Evolutionary conservation across 2,329 filamentous ascomycete species (phyloP).

Genomic region (Cryphonectria parasitica): DNA sequence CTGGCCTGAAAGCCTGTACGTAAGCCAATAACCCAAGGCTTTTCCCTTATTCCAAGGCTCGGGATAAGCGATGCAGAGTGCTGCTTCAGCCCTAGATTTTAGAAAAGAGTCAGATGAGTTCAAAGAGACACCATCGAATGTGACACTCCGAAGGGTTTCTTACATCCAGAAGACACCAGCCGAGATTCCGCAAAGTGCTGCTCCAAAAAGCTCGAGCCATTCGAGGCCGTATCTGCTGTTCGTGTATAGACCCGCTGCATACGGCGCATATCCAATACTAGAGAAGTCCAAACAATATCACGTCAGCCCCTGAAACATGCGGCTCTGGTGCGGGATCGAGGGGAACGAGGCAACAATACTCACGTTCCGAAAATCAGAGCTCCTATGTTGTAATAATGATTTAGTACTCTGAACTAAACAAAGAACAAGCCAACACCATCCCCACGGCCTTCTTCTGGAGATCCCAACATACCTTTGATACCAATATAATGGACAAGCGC

Average conservation of each 20-base stretch:
- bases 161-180: constrained; percentile 75
- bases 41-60: constrained; percentile 70
- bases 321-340: not conserved
- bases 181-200: constrained; percentile 69
- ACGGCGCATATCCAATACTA: constrained; percentile 70
- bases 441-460: no score
- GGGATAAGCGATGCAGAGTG: constrained; percentile 73
- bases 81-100: constrained; percentile 59
- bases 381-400: constrained; percentile 34
- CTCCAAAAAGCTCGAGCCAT: constrained; percentile 72
- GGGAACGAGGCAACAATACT: constrained; percentile 31
- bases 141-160: not conserved
- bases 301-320: not conserved
- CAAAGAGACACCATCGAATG: no score
- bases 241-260: constrained; percentile 70
- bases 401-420: not conserved
- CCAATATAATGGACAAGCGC: constrained; percentile 69
- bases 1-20: constrained; percentile 45
- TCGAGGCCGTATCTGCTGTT: constrained; percentile 72
- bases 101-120: not conserved
- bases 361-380: constrained; percentile 72
- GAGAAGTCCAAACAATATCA: not conserved
- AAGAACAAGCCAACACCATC: not conserved
- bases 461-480: constrained; percentile 54
- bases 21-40: constrained; percentile 71